Conservation (phyloP, 2,329 filamentous ascomycete genomes). For the Thyridium curvatum region DNA sequence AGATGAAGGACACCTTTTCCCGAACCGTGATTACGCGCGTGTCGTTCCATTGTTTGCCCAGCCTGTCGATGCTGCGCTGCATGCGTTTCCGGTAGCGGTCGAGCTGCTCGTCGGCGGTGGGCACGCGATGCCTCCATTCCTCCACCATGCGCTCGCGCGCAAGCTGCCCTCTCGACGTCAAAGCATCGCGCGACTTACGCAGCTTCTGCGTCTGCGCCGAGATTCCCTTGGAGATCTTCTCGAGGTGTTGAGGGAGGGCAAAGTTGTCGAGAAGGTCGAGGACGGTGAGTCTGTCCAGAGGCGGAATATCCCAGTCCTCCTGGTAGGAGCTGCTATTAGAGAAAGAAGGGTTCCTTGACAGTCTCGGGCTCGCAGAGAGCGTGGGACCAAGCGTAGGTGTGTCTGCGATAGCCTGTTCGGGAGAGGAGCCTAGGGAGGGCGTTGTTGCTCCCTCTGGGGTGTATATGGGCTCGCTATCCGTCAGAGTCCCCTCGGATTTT, state of each 20-base stretch:
- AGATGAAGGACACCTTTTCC: conserved; percentile 95
- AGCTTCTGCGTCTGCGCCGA: conserved; percentile 81
- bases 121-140: conserved; percentile 82
- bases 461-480: conserved; percentile 35
- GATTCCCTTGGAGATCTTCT: conserved; percentile 81
- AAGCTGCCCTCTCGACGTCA: conserved; percentile 68
- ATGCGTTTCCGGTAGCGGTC: conserved; percentile 86
- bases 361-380: conserved; percentile 39
- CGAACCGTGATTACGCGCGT: conserved; percentile 80
- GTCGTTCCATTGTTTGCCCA: conserved; percentile 82
- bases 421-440: conserved; percentile 36
- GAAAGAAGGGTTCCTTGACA: conserved; percentile 75
- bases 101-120: conserved; percentile 84
- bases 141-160: conserved; percentile 89
- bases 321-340: conserved; percentile 82
- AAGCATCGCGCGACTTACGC: conserved; percentile 70
- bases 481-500: conserved; percentile 29
- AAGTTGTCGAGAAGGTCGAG: conserved; percentile 95
- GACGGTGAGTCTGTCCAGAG: conserved; percentile 81
- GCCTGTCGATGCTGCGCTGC: conserved; percentile 80
- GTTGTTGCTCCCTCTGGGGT: conserved; percentile 35
- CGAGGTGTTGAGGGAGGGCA: conserved; percentile 80
- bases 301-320: conserved; percentile 85
- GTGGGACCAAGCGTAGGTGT: conserved; percentile 45
- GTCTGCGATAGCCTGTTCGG: conserved; percentile 25